These are phyloP conservation scores for Emergomyces africanus DNA, from an alignment of 2,329 filamentous ascomycete genomes.

Conservation along the genomic window DNA sequence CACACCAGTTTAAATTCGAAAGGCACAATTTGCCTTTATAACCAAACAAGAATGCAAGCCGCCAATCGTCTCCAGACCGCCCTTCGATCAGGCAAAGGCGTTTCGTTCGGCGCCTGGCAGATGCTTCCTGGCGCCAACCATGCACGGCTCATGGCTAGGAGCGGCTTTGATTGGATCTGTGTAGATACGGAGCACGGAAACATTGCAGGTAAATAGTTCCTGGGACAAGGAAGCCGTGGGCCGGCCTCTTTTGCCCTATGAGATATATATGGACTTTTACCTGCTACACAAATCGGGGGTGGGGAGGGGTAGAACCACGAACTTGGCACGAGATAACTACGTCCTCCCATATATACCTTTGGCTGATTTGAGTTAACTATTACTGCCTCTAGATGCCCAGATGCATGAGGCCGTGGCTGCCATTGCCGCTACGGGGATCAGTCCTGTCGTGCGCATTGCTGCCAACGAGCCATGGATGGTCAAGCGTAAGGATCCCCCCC, in stretches of 20 bases:
- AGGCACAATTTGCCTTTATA: too few species aligned
- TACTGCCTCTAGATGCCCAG: conserved; percentile 25
- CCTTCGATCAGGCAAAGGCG: conserved; percentile 34
- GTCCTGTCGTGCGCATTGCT: conserved; percentile 36
- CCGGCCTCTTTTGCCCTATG: neutral
- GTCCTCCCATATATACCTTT: neutral
- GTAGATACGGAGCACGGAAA: conserved; percentile 46
- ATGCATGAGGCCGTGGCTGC: conserved; percentile 45
- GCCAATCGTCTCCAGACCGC: conserved; percentile 41
- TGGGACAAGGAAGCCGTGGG: neutral
- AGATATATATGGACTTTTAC: neutral
- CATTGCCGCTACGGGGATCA: conserved; percentile 29
- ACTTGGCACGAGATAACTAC: neutral
- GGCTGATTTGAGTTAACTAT: neutral
- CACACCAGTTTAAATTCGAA: neutral
- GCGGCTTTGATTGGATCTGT: conserved; percentile 42
- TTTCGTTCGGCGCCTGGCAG: conserved; percentile 46
- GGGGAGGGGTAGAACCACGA: neutral
- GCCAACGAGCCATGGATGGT: conserved; percentile 51
- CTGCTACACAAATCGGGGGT: neutral
- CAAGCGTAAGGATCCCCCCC: conserved; percentile 34
- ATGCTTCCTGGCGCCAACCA: conserved; percentile 44
- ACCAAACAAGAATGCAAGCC: conserved; percentile 33
- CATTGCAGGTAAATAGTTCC: conserved; percentile 32
- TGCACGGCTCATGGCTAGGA: conserved; percentile 40